These are phyloP conservation scores for Penicillium occitanis DNA, from an alignment of 2,329 filamentous ascomycete genomes.

Conservation along the genomic window DNA sequence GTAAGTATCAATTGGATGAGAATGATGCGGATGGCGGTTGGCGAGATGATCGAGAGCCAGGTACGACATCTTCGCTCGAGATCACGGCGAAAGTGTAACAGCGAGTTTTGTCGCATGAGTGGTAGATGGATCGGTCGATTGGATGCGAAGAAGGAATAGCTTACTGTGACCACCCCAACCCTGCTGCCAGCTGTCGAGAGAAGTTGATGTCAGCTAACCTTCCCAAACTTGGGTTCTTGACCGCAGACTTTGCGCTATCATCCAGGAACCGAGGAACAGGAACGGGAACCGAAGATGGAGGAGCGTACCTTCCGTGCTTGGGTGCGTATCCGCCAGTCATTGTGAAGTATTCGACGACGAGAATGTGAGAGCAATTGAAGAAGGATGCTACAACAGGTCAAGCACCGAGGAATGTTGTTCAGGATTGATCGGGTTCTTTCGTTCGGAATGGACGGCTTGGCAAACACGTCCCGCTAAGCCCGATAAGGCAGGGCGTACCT, in stretches of 20 bases:
- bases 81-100: neutral
- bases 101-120: neutral
- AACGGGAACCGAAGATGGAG: neutral
- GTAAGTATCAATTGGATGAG: conserved; percentile 4
- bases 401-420: neutral
- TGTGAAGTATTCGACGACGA: conserved; percentile 15
- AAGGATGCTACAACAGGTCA: neutral
- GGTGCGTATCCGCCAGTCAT: conserved; percentile 19
- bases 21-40: neutral
- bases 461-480: neutral
- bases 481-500: neutral
- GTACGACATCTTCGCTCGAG: neutral
- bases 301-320: conserved; percentile 17
- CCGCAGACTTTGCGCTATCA: conserved; percentile 4
- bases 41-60: neutral
- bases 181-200: conserved; percentile 12
- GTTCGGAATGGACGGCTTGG: conserved; percentile 12
- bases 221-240: neutral
- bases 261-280: neutral
- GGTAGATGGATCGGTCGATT: neutral
- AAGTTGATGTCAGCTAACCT: conserved; percentile 4
- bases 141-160: neutral
- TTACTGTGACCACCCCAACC: conserved; percentile 19
- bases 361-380: conserved; percentile 7
- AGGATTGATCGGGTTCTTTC: conserved; percentile 15